Evolutionary conservation across 2,329 filamentous ascomycete genomes (phyloP).

Genomic region (Clonostachys rhizophaga): DNA sequence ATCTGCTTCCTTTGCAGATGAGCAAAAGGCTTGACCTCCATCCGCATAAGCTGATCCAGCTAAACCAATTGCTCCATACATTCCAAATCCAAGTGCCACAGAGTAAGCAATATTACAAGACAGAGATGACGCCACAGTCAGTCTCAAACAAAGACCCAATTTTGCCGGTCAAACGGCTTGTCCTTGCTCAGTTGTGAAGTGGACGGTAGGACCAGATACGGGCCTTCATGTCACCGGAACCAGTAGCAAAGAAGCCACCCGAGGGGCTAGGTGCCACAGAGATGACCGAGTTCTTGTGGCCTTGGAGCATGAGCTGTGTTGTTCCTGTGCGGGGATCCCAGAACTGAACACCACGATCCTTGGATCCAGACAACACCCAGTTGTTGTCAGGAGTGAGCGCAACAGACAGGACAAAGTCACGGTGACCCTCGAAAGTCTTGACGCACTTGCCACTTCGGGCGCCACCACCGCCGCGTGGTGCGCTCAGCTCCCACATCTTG

Average conservation of each 20-base stretch:
- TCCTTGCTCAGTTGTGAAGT: not conserved
- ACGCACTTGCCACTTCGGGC: conserved; percentile 74
- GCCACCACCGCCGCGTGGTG: conserved; percentile 62
- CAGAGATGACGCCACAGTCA: too few relatives aligned
- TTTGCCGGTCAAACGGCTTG: too few relatives aligned
- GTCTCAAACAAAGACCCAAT: too few relatives aligned
- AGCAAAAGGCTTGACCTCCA: too few relatives aligned
- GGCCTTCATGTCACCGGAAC: conserved; percentile 95
- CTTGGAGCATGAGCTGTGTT: conserved; percentile 97
- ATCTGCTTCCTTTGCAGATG: too few relatives aligned
- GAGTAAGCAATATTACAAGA: too few relatives aligned
- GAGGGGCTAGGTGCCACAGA: conserved; percentile 91
- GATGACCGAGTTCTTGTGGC: conserved; percentile 98
- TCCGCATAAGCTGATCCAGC: too few relatives aligned
- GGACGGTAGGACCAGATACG: conserved; percentile 88
- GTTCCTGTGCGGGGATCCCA: conserved; percentile 94
- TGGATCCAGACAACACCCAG: conserved; percentile 96
- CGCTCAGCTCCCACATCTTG: conserved; percentile 95
- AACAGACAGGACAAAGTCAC: conserved; percentile 95
- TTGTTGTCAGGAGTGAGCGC: conserved; percentile 89
- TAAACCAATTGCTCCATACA: too few relatives aligned
- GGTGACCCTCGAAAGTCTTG: conserved; percentile 95
- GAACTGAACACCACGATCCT: conserved; percentile 96
- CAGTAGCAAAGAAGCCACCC: conserved; percentile 87
- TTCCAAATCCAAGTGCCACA: too few relatives aligned